phyloP scores from a whole-genome alignment of 148 eudicot genomes.

The Nepenthes gracilis region DNA sequence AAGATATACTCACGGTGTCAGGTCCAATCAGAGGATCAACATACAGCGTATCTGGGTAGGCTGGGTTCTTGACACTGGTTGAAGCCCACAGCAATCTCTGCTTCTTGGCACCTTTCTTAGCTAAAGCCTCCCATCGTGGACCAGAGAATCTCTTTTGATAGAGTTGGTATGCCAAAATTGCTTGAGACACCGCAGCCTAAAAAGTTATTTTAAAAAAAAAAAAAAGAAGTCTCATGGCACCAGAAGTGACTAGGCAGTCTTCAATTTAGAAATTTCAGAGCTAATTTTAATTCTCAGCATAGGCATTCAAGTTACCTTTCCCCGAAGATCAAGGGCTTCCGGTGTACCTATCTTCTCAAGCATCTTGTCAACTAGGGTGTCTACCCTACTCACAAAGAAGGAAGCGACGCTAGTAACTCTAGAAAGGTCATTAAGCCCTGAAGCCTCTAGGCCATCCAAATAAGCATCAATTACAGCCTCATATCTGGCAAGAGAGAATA shows the following conservation, averaged over 20 bases:
- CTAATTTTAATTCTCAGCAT: background rate
- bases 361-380: slow-evolving; percentile 80
- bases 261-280: background rate
- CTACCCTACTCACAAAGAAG: slow-evolving; percentile 96
- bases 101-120: slow-evolving; percentile 96
- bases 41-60: slow-evolving; percentile 87
- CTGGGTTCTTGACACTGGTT: slow-evolving; percentile 93
- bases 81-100: slow-evolving; percentile 97
- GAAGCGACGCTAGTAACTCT: slow-evolving; percentile 96
- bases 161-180: slow-evolving; percentile 72
- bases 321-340: slow-evolving; percentile 88
- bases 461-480: slow-evolving; percentile 98
- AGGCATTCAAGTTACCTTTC: slow-evolving; percentile 47
- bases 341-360: slow-evolving; percentile 92
- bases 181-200: slow-evolving; percentile 98
- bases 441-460: slow-evolving; percentile 94
- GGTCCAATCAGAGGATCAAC: slow-evolving; percentile 93
- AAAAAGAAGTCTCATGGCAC: background rate
- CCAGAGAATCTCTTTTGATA: slow-evolving; percentile 96
- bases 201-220: background rate
- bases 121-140: slow-evolving; percentile 96
- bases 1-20: slow-evolving; percentile 56
- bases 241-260: background rate
- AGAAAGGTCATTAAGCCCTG: slow-evolving; percentile 88
- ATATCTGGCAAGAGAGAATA: slow-evolving; percentile 86